A percentile compares a stretch with the other conserved stretches of the same genome.
phyloP scores from a whole-genome alignment of 2,329 filamentous ascomycete genomes.

The Penicillium aurantiogriseum region DNA sequence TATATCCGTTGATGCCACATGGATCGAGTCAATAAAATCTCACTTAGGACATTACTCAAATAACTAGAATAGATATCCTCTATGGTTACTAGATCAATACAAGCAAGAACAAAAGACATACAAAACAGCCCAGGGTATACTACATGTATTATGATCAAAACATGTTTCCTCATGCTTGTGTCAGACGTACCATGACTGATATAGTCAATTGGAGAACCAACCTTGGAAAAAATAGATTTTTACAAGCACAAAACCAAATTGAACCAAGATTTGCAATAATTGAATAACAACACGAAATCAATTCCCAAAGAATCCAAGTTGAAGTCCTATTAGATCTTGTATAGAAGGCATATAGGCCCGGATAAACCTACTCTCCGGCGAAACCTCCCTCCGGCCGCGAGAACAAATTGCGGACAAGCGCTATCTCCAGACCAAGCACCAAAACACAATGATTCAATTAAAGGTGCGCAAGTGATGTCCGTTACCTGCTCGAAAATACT shows the following conservation, averaged over 20 bases:
- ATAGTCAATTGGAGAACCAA: not conserved
- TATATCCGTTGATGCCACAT: not conserved
- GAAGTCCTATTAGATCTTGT: not conserved
- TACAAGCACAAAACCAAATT: not conserved
- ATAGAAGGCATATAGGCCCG: conserved; percentile 2
- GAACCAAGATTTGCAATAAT: not conserved
- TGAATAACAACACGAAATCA: not conserved
- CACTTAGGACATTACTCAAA: not conserved
- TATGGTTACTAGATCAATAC: too few relatives aligned
- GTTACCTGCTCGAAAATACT: not conserved
- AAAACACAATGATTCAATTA: conserved; percentile 80
- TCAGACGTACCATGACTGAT: not conserved
- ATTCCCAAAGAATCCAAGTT: not conserved
- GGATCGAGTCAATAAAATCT: not conserved
- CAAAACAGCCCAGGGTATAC: not conserved
- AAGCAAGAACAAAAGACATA: not conserved
- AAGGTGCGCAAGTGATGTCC: conserved; percentile 53
- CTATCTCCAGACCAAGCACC: conserved; percentile 32
- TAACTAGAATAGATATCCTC: not conserved
- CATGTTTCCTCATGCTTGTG: not conserved
- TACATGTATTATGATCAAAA: not conserved
- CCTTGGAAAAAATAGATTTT: not conserved
- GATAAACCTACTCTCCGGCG: conserved; percentile 20
- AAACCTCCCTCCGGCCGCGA: conserved; percentile 21
- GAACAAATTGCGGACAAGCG: conserved; percentile 24